phyloP scores from a whole-genome alignment of 108 stramenopile species.

The Craspedostauros australis region DNA sequence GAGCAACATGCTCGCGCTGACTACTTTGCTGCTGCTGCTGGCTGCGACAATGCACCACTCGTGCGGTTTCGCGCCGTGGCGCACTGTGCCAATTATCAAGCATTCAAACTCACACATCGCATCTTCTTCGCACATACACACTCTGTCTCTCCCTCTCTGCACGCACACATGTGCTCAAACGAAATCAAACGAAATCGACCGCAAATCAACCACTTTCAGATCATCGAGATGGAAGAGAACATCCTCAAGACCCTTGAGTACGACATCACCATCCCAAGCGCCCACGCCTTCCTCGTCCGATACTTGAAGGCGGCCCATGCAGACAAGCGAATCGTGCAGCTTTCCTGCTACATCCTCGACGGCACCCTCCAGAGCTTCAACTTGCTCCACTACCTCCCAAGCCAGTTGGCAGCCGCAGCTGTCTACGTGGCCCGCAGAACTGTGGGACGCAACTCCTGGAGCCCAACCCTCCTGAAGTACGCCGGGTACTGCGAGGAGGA shows the following conservation, averaged over 20 bases:
- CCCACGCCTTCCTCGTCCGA: constrained; percentile 89
- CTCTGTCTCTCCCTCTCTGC: no score
- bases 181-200: no score
- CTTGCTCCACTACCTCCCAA: constrained; percentile 85
- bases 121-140: background rate
- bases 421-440: constrained; percentile 85
- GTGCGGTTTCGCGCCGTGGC: no score
- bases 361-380: constrained; percentile 90
- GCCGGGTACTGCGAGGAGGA: constrained; percentile 80
- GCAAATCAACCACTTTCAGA: constrained; percentile 35
- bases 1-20: no score
- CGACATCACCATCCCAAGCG: constrained; percentile 85
- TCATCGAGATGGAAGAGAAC: constrained; percentile 90
- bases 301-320: constrained; percentile 93
- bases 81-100: no score
- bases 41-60: no score
- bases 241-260: constrained; percentile 87
- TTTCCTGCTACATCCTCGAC: constrained; percentile 90
- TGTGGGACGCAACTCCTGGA: constrained; percentile 85
- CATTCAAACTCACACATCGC: background rate
- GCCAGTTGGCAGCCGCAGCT: constrained; percentile 86
- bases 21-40: no score
- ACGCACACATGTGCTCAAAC: no score
- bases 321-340: constrained; percentile 83
- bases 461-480: constrained; percentile 85